A percentile compares a stretch with the other conserved stretches of the same genome.
Conservation (phyloP, 1,139 yeast species). For the Chernovozyma sophiae-reginae region DNA sequence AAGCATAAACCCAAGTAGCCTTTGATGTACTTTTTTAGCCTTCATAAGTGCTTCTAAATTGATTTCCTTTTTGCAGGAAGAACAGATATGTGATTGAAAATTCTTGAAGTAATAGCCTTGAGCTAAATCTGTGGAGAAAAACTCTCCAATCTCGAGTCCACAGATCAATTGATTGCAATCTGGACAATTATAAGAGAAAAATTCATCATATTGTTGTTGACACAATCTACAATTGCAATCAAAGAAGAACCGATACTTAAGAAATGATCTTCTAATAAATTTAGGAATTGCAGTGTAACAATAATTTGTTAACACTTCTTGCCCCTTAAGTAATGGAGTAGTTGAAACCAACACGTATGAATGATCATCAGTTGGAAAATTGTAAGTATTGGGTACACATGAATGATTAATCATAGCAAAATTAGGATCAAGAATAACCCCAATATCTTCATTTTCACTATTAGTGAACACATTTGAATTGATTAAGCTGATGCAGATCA, state of each 20-base stretch:
- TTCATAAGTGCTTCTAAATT: too few relatives aligned
- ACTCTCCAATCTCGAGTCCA: background rate
- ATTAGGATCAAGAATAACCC: conserved; percentile 31
- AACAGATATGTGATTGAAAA: too few relatives aligned
- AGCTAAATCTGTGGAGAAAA: too few relatives aligned
- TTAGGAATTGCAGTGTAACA: conserved; percentile 20
- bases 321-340: conserved; percentile 14
- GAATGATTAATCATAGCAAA: conserved; percentile 31
- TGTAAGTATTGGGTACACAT: conserved; percentile 26
- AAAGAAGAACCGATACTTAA: conserved; percentile 25
- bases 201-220: conserved; percentile 14
- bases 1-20: background rate
- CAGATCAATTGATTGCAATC: conserved; percentile 12
- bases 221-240: conserved; percentile 30
- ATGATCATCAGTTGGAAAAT: conserved; percentile 15
- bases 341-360: conserved; percentile 16
- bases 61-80: too few relatives aligned
- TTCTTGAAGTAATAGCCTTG: too few relatives aligned
- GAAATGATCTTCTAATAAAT: conserved; percentile 15
- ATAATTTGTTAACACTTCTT: conserved; percentile 29
- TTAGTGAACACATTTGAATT: conserved; percentile 23
- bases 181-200: conserved; percentile 18
- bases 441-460: conserved; percentile 20
- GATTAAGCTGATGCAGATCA: conserved; percentile 16
- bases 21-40: background rate